Conservation (phyloP, 805 yeast genomes). For the Priceomyces fermenticarens region DNA sequence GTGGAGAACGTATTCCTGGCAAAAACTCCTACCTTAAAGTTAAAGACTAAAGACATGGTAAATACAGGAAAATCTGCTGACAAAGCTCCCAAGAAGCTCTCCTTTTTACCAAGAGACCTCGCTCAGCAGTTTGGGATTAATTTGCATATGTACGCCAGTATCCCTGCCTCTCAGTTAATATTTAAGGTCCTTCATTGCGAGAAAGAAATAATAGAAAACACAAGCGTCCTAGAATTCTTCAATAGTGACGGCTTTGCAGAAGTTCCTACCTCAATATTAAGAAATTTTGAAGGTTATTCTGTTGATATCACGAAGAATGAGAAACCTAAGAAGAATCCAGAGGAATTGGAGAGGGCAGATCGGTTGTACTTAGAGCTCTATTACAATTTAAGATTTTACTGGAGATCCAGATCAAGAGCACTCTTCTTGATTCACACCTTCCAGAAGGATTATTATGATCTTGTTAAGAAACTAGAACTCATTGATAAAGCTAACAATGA, state of each 20-base stretch:
- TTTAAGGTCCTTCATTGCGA: conserved; percentile 74
- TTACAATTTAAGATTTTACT: conserved; percentile 80
- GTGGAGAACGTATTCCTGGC: conserved; percentile 88
- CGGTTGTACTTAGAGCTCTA: conserved; percentile 78
- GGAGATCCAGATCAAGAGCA: conserved; percentile 91
- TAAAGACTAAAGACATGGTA: conserved; percentile 29
- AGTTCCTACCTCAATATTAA: conserved; percentile 64
- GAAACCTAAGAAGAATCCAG: conserved; percentile 60
- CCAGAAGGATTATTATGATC: conserved; percentile 75
- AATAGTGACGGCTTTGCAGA: conserved; percentile 73
- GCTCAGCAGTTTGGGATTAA: conserved; percentile 96
- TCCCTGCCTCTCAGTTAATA: conserved; percentile 65
- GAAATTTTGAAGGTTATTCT: conserved; percentile 77
- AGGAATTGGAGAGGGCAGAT: conserved; percentile 83
- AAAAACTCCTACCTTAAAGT: conserved; percentile 48
- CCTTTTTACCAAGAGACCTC: conserved; percentile 76
- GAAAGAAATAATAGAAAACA: conserved; percentile 61
- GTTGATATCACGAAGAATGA: conserved; percentile 59
- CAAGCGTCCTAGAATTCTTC: conserved; percentile 81
- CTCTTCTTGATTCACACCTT: conserved; percentile 64
- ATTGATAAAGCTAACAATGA: conserved; percentile 73
- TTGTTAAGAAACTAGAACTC: conserved; percentile 61
- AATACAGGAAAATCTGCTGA: conserved; percentile 2
- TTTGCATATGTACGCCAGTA: conserved; percentile 67
- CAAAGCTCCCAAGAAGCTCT: conserved; percentile 41